These are phyloP conservation scores for Emmonsiellopsis sp. DNA, from an alignment of 2,329 filamentous ascomycete species.

Conservation along the genomic window DNA sequence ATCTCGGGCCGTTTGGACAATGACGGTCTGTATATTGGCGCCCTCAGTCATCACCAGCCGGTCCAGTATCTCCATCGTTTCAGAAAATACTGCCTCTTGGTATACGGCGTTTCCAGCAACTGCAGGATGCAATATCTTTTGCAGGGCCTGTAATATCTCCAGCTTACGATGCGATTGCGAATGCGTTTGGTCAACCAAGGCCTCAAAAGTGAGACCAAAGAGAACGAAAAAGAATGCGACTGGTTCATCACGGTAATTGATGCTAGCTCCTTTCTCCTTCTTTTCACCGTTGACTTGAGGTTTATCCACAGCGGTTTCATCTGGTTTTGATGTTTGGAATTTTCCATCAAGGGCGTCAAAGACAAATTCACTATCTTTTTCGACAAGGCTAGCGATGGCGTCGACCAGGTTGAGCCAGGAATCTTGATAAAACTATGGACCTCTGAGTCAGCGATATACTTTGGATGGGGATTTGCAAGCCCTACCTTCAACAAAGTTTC, in stretches of 20 bases:
- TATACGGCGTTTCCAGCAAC: slow-evolving; percentile 97
- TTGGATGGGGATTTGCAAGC: neutral
- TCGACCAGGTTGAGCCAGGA: slow-evolving; percentile 95
- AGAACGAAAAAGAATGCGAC: slow-evolving; percentile 98
- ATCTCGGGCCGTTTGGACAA: slow-evolving; percentile 86
- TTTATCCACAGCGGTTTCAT: neutral
- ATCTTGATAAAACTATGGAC: slow-evolving; percentile 73
- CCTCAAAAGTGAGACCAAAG: slow-evolving; percentile 93
- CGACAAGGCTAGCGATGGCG: slow-evolving; percentile 92
- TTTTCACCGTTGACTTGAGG: slow-evolving; percentile 24
- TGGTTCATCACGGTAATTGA: slow-evolving; percentile 96
- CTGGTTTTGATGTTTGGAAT: slow-evolving; percentile 7
- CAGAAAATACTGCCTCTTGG: slow-evolving; percentile 87
- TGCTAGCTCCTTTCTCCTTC: slow-evolving; percentile 60
- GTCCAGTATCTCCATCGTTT: slow-evolving; percentile 93
- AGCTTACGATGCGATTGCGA: slow-evolving; percentile 66
- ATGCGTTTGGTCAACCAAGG: slow-evolving; percentile 70
- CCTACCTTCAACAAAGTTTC: slow-evolving; percentile 71
- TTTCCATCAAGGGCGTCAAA: slow-evolving; percentile 95
- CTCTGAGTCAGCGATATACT: slow-evolving; percentile 1
- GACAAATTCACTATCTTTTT: slow-evolving; percentile 94
- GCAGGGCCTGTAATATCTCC: slow-evolving; percentile 80
- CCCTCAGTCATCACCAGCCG: slow-evolving; percentile 86
- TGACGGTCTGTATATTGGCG: slow-evolving; percentile 77
- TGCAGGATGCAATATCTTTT: slow-evolving; percentile 88